Evolutionary conservation across 169 alveolate species (phyloP).

Genomic region (Condylostoma magnum): DNA sequence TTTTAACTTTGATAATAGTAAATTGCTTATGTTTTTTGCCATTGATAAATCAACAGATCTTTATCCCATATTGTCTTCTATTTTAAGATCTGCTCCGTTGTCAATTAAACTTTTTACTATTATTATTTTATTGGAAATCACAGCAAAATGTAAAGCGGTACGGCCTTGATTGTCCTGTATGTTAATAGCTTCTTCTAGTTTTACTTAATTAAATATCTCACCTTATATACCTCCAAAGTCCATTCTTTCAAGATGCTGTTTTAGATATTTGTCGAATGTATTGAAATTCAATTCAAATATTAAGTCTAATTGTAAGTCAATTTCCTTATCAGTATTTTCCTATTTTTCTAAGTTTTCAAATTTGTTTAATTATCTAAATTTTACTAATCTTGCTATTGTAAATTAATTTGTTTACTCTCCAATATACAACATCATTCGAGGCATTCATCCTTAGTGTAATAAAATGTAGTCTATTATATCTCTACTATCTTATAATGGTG

Average conservation of each 20-base stretch:
- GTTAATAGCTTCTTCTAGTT: constrained; percentile 7
- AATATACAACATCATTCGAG: not conserved
- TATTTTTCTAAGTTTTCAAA: not conserved
- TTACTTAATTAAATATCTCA: not conserved
- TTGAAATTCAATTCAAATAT: not conserved
- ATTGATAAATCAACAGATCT: constrained; percentile 29
- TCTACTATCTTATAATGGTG: not conserved
- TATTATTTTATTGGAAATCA: constrained; percentile 12
- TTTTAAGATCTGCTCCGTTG: constrained; percentile 35
- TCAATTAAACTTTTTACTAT: constrained; percentile 28
- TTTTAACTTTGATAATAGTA: not conserved
- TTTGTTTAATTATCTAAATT: not conserved
- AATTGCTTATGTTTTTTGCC: not conserved
- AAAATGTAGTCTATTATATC: not conserved
- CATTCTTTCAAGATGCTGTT: not conserved
- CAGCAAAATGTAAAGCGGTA: constrained; percentile 54
- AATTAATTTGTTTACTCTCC: not conserved
- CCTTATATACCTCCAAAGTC: not conserved
- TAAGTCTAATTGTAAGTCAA: too few species aligned
- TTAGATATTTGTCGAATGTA: not conserved
- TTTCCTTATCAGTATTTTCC: not conserved
- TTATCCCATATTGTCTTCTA: constrained; percentile 32
- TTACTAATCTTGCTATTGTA: not conserved
- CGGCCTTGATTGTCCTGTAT: constrained; percentile 32
- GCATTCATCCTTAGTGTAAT: not conserved